Conservation (phyloP, 371 early-diverging fungal species). For the Parasitella parasitica region DNA sequence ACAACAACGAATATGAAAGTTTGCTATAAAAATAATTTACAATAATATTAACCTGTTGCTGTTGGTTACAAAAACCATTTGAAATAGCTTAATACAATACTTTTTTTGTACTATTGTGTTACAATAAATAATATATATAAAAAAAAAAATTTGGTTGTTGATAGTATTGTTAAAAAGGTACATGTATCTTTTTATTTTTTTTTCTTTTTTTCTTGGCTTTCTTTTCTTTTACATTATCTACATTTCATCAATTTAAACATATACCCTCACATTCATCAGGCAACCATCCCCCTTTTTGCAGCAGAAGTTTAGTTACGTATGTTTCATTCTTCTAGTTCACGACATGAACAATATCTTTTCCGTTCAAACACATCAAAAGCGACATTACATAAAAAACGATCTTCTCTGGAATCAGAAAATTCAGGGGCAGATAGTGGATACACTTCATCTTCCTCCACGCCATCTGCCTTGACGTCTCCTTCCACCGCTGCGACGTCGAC, state of each 20-base stretch:
- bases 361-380: constrained; percentile 20
- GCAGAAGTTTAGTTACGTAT: constrained; percentile 12
- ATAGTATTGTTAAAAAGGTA: not conserved
- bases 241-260: too few relatives aligned
- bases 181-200: not conserved
- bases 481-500: not conserved
- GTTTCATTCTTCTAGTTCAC: constrained; percentile 42
- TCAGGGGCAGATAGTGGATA: constrained; percentile 48
- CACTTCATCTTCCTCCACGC: constrained; percentile 38
- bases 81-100: not conserved
- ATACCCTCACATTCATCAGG: not conserved
- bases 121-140: constrained; percentile 4
- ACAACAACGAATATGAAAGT: constrained; percentile 16
- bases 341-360: constrained; percentile 40
- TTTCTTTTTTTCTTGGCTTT: not conserved
- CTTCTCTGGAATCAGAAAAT: constrained; percentile 35
- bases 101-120: not conserved
- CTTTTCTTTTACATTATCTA: not conserved
- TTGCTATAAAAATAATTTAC: not conserved
- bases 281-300: not conserved
- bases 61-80: not conserved
- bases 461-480: constrained; percentile 9
- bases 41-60: not conserved
- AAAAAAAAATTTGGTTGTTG: not conserved
- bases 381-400: constrained; percentile 22